Conservation (phyloP, 23 red algal genomes). For the Agarophyton chilense region DNA sequence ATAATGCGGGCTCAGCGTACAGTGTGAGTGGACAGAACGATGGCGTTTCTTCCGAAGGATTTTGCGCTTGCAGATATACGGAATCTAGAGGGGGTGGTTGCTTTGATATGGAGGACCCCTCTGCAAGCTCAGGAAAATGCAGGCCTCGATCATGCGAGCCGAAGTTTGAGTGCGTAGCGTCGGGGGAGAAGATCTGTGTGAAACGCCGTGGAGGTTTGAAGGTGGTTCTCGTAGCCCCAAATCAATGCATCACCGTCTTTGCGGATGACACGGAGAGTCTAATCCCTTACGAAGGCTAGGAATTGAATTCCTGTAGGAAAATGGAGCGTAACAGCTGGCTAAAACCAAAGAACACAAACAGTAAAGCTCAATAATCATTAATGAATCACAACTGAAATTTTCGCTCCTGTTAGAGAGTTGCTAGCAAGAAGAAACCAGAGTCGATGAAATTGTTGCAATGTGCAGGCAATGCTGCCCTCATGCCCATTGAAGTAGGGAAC, state of each 20-base stretch:
- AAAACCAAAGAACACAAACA: no score
- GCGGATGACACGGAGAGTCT: neutral
- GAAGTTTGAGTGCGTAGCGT: slow-evolving; percentile 3
- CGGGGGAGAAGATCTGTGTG: slow-evolving; percentile 4
- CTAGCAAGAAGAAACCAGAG: no score
- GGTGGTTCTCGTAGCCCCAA: neutral
- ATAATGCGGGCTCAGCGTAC: neutral
- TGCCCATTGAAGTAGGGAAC: no score
- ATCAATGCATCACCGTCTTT: neutral
- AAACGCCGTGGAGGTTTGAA: slow-evolving; percentile 2
- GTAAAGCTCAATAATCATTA: no score
- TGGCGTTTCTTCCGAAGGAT: neutral
- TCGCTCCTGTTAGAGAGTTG: no score
- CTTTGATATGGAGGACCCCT: slow-evolving; percentile 14
- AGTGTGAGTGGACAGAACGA: neutral
- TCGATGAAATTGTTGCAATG: no score
- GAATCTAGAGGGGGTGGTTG: neutral
- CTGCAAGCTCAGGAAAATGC: neutral
- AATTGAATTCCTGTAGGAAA: neutral
- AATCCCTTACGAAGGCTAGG: slow-evolving; percentile 7
- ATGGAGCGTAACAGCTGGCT: no score
- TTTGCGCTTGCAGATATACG: neutral
- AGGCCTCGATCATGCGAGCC: slow-evolving; percentile 21
- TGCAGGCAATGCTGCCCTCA: no score
- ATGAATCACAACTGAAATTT: no score